Base-by-base conservation (phyloP, 768 basidiomycete genomes). In the Hygrophoropsis aurantiaca region DNA sequence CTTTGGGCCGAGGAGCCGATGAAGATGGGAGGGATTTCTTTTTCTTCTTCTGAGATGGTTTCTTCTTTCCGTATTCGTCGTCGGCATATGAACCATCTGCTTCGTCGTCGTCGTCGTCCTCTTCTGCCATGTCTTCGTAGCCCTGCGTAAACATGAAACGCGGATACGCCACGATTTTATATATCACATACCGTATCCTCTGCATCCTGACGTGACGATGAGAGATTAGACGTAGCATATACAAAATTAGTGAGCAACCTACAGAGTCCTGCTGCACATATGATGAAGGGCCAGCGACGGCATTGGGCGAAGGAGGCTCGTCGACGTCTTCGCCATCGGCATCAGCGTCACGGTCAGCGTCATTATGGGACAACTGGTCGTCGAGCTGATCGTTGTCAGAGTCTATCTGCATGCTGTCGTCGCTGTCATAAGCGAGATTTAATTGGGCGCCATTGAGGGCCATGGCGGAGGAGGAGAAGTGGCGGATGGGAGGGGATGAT, bases 71-170 rank as follows among this genome's bases (percentile, higher is more conserved):
- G 60, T 85, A 86, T 60, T 85, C 83, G 58, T 85, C 83, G 59
- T 88, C 86, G 39, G 79, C 87, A 60, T 89, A 90, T 42, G 87
- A 85, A 52, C 78, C 84, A 59, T 90, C 87, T 49, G 83, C 84
- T 16, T 84, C 84, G 16, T 83, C 77, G 36, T 72, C 71, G 10
- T 72, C 76, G 1, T 80, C 74, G 4, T 81, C 81, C 44, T 84
- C 78, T 38, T 76, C 71, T 18, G 46, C 58, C 37, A 64, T 68
- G 51, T 69, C 75, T 36, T 82, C 82, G 52, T 87, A 84, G 24
- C 75, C 84, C 66, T 81, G 75, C 77, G 49, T 69, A 77, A 79
- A 77, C 55, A 38, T 58, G 36, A 32, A 51, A 58, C 42, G 59
- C 32, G 23, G 49, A 52, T 46, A 46, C 20, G 51, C 19, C 47